Evolutionary conservation across 2,329 filamentous ascomycete species (phyloP).

Genomic region (Sarocladium brachiariae): DNA sequence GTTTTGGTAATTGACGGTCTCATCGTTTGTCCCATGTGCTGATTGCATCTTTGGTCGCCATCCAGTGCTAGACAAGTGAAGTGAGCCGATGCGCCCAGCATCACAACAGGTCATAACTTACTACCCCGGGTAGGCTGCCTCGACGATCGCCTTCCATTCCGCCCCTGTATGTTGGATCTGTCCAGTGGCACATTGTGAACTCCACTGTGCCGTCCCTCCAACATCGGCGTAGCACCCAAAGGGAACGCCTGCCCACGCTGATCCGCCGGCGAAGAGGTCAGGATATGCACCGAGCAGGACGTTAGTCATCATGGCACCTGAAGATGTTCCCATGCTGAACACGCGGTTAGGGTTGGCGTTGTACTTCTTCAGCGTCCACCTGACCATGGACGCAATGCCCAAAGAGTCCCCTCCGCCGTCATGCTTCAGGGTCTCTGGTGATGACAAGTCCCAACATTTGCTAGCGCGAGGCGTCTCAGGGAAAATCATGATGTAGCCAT

Average conservation of each 20-base stretch:
- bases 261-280: constrained; percentile 26
- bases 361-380: constrained; percentile 38
- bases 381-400: constrained; percentile 43
- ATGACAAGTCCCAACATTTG: constrained; percentile 46
- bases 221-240: constrained; percentile 32
- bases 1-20: constrained; percentile 43
- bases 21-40: constrained; percentile 43
- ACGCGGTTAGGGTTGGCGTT: constrained; percentile 35
- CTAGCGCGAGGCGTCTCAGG: constrained; percentile 18
- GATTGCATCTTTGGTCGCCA: background rate
- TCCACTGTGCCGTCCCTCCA: constrained; percentile 1
- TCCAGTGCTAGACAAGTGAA: background rate
- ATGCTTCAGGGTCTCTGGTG: constrained; percentile 34
- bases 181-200: background rate
- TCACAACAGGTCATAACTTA: background rate
- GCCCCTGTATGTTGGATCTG: background rate
- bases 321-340: constrained; percentile 35
- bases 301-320: constrained; percentile 30
- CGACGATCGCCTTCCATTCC: background rate
- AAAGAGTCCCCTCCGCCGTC: constrained; percentile 41
- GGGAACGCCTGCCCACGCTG: constrained; percentile 33
- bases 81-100: background rate
- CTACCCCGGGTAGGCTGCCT: background rate
- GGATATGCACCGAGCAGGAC: constrained; percentile 27
- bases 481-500: constrained; percentile 37